Evolutionary conservation across 164 flowering plant species (phyloP).

Genomic region (Pachysandra terminalis): DNA sequence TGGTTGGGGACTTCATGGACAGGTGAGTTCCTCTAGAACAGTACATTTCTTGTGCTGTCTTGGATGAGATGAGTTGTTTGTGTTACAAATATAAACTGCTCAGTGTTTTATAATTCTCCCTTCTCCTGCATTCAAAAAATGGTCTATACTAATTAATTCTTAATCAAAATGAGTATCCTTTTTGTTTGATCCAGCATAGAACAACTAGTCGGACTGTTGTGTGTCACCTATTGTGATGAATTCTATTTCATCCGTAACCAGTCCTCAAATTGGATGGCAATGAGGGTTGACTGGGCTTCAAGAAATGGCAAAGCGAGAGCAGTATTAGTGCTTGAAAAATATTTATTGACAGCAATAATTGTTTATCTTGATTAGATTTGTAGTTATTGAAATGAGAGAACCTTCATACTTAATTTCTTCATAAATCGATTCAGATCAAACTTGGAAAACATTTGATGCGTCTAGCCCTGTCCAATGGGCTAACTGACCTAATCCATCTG

Average conservation of each 20-base stretch:
- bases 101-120: not conserved
- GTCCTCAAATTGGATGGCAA: not conserved
- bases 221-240: not conserved
- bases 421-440: not conserved
- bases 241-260: not conserved
- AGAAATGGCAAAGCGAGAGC: not conserved
- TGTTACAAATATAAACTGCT: not conserved
- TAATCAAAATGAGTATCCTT: no score
- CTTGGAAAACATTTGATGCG: not conserved
- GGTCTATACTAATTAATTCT: not conserved
- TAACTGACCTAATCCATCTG: no score
- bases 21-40: constrained; percentile 30
- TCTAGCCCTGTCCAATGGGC: no score
- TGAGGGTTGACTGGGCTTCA: not conserved
- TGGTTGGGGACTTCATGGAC: constrained; percentile 88
- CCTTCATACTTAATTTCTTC: not conserved
- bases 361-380: not conserved
- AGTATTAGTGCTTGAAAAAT: not conserved
- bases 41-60: not conserved
- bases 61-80: not conserved
- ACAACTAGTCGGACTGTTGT: not conserved
- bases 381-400: not conserved
- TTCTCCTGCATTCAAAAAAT: not conserved
- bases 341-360: no score
- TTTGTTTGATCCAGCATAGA: not conserved